Evolutionary conservation across 352 stramenopile species (phyloP), one percentile per base, ranked within the genome.

Genomic region (Elongisporangium anandrum): DNA sequence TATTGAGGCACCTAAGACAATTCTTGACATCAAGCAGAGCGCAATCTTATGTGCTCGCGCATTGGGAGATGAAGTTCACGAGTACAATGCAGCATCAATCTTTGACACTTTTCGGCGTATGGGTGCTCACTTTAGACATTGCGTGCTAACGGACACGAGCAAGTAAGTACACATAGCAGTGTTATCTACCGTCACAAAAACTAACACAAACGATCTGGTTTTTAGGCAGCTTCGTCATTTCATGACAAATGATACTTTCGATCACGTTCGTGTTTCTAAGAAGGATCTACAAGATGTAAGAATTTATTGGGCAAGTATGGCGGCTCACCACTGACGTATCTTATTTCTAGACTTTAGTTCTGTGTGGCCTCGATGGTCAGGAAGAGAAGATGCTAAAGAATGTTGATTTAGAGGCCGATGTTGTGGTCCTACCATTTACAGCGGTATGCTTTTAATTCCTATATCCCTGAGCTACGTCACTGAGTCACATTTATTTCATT

Each of bases 201-300:
- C n/a, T 48, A 53, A 52, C 55, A 15, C 29, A 41, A 41, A 13
- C 13, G 9, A 4, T 41, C 9, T 41, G 9, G 13, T 13, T 4
- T 8, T 15, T 41, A 92, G 82, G 47, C 77, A 88, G 56, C 70
- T 92, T 20, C 75, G 70, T 13, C 57, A 87, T 23, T 88, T 79
- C 49, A 83, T 91, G 72, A 66, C 72, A 21, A 73, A 62, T 22
- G 84, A 93, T 67, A 90, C 81, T 7, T 93, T 90, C 39, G 77
- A 87, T 45, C 73, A 85, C 38, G 70, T 84, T 19, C 64, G 71
- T 60, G 68, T 89, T 0, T 45, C 77, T 4, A 67, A 70, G 4
- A 72, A 77, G 21, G 69, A 86, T n/a, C 58, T 87, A 2, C 54
- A 56, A 13, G 54, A 62, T 52, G 79, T 89, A 63, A 47, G 52